Evolutionary conservation across 139 green algal genomes (phyloP), one percentile per base, ranked within the genome.

Genomic region (Coelastrella sp.): DNA sequence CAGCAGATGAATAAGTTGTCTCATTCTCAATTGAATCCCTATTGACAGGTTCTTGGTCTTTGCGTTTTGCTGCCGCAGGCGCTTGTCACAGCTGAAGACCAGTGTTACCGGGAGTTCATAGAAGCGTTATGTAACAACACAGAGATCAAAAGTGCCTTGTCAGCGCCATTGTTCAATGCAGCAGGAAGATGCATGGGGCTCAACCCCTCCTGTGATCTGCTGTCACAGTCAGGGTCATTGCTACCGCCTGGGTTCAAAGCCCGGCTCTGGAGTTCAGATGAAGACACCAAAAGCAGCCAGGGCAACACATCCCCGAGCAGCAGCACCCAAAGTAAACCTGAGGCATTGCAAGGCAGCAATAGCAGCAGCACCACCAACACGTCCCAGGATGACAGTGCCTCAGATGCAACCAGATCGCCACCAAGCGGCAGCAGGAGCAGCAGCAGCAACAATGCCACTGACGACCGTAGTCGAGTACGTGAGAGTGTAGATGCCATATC

Each of bases 31-130:
- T n/a, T n/a, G n/a, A n/a, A n/a, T n/a, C n/a, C n/a, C n/a, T n/a
- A n/a, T n/a, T 53, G 45, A 53, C 45, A 53, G 48, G 48, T 1
- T 57, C 13, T 57, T 11, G 13, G 48, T 57, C 2, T n/a, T n/a
- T n/a, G 2, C 48, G 17, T 57, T 15, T 23, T 57, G 48, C 9
- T 69, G 62, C 30, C 50, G 66, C 51, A 82, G 75, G 75, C 75
- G 19, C 34, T 82, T 37, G 53, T 82, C 11, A 53, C 7, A 11
- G 30, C 40, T 6, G 75, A 53, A 2, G 23, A 9, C 9, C 9
- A 27, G 7, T 82, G 75, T 27, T 82, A 71, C 53, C 25, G 37
- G 19, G 53, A 69, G 35, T 82, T 82, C 75, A 37, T 59, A 4
- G 30, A 66, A 40, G 72, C 45, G 2, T 48, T 80, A 48, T 80